Conservation (phyloP, 169 alveolate genomes). For the Ichthyophthirius multifiliis region DNA sequence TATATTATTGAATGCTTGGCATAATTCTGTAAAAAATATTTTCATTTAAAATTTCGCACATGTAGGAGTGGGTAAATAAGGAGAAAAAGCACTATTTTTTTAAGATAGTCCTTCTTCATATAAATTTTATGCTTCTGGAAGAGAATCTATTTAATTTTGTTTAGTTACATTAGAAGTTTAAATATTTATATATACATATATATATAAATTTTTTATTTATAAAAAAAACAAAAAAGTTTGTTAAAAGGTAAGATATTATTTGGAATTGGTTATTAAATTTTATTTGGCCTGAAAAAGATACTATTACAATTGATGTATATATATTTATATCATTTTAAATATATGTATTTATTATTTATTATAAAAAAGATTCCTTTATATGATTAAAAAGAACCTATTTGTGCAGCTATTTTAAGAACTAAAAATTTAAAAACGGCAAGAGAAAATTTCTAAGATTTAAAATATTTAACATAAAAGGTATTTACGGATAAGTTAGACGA, state of each 20-base stretch:
- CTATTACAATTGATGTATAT: neutral
- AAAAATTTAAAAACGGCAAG: neutral
- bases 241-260: neutral
- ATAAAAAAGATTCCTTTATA: neutral
- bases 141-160: neutral
- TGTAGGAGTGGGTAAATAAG: neutral
- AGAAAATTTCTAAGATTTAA: neutral
- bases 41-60: neutral
- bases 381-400: neutral
- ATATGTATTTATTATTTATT: neutral
- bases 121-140: neutral
- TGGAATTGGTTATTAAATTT: neutral
- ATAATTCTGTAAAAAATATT: neutral
- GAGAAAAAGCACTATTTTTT: neutral
- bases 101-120: neutral
- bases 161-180: neutral
- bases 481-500: neutral
- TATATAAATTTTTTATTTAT: neutral
- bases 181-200: too few relatives aligned
- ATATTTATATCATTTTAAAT: neutral
- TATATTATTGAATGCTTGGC: neutral
- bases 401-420: neutral
- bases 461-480: neutral
- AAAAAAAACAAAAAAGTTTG: neutral
- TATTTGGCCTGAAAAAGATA: constrained; percentile 10